Evolutionary conservation across 2,329 filamentous ascomycete genomes (phyloP), one percentile per base, ranked within the genome.

Genomic region (Diplocarpon mali): DNA sequence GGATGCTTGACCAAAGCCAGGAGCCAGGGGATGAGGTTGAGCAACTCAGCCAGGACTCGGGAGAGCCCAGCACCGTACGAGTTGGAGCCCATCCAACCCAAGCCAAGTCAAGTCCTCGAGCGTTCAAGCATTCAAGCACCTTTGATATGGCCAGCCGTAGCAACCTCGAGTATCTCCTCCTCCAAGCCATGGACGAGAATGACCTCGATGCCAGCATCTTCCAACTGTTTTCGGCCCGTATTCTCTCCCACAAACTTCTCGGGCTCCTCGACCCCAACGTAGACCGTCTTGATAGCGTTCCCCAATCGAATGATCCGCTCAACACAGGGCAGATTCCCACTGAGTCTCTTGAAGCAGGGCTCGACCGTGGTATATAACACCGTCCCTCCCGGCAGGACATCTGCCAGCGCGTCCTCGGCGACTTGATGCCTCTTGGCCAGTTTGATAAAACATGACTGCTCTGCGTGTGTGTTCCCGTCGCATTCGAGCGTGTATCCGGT

Each of bases 401-500:
- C 58, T 12, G 64, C 65, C 4, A 87, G 70, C 0, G 65, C 60
- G 42, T 76, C 73, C 52, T 83, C 79, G 9, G 70, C 47, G 0
- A 72, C 66, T 2, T 60, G 59, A 44, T 75, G 61, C 50, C 67
- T 56, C 38, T 67, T 57, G 1, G 76, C 69, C 12, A 80, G 73
- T 63, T 98, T 96, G 39, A 80, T 65, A 45, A 98, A 73, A 60
- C 87, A 94, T 64, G 83, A 90, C 67, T 98, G 88, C 62, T 98
- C 92, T 3, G 92, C 92, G 60, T 98, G 92, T 0, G 92, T 96
- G 67, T 98, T 98, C 35, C 90, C 92, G 37, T 79, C 73, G 3
- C 89, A 77, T 64, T 98, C 90, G 47, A 95, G 73, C 0, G 92
- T 95, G 67, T 90, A 96, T 44, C 92, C 90, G 1, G 85, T 85